Conservation (phyloP, 75 land plant genomes). For the Picea glauca region DNA sequence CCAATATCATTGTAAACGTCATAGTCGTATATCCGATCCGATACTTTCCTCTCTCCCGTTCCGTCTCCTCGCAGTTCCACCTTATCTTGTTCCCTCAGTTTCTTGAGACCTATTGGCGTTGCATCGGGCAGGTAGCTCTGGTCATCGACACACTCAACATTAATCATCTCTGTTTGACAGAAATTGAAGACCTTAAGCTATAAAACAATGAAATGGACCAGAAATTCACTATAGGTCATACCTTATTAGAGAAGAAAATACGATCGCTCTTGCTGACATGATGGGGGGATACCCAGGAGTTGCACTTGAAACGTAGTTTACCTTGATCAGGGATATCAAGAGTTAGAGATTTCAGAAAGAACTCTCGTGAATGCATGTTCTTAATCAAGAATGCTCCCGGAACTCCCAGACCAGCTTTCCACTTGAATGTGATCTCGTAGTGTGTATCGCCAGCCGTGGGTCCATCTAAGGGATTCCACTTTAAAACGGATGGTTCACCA, state of each 20-base stretch:
- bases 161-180: too few relatives aligned
- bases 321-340: background rate
- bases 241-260: conserved; percentile 22
- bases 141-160: background rate
- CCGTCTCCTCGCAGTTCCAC: conserved; percentile 47
- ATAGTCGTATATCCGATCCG: conserved; percentile 70
- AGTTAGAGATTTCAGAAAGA: conserved; percentile 26
- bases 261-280: background rate
- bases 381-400: conserved; percentile 38
- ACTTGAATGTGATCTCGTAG: background rate
- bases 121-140: conserved; percentile 57
- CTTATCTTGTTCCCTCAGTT: conserved; percentile 46
- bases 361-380: conserved; percentile 21
- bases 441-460: background rate
- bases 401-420: conserved; percentile 16
- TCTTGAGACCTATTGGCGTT: conserved; percentile 44
- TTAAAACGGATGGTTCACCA: background rate
- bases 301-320: conserved; percentile 11
- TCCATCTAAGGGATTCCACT: conserved; percentile 5
- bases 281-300: conserved; percentile 17
- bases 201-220: too few relatives aligned
- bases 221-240: background rate
- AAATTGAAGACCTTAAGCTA: too few relatives aligned
- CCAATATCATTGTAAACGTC: conserved; percentile 69
- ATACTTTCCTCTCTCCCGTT: conserved; percentile 45